Base-by-base conservation (phyloP, 2,329 filamentous ascomycete genomes). In the Bipolaris zeicola region DNA sequence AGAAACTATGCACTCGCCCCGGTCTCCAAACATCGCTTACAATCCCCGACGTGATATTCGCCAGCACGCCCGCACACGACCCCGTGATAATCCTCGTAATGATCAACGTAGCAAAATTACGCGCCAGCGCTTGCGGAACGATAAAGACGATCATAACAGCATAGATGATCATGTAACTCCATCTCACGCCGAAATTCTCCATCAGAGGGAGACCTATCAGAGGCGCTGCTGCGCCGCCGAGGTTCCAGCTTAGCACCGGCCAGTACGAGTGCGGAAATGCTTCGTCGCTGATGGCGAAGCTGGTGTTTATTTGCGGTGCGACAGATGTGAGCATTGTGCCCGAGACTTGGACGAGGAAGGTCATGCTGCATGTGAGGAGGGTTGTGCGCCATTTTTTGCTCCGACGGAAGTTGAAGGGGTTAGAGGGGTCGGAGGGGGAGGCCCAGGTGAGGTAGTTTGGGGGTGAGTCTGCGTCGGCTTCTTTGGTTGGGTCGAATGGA, bases 91-190 rank as follows among this genome's bases (percentile, higher is more conserved):
- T 77, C 0, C 79, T 71, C 2, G 77, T 78, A 0, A 80, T 69
- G 2, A 81, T 73, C 3, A 81, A 58, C 0, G 79, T 80, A 0
- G 79, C 78, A 50, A 78, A 80, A 50, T 81, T 81, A 4, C 74
- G 68, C 2, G 79, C 78, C 33, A 80, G 70, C 0, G 76, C 78
- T 18, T 77, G 79, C 3, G 75, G 74, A 37, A 81, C 73, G 4
- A 79, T 66, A 18, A 77, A 79, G 6, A 79, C 62, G 13, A 80
- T 73, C 10, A 81, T 62, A 22, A 77, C 65, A 6, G 76, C 68
- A 53, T 80, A 80, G 3, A 78, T 69, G 11, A 54, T 50, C 65
- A 80, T 70, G 38, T 81, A 81, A 3, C 78, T 79, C 4, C 76
- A 76, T 65, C 78, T 73, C 1, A 79, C 75, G 5, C 79, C 79